A percentile compares a stretch with the other conserved stretches of the same genome.
Conservation (phyloP, 179 eudicot species). For the Patellifolia procumbens region DNA sequence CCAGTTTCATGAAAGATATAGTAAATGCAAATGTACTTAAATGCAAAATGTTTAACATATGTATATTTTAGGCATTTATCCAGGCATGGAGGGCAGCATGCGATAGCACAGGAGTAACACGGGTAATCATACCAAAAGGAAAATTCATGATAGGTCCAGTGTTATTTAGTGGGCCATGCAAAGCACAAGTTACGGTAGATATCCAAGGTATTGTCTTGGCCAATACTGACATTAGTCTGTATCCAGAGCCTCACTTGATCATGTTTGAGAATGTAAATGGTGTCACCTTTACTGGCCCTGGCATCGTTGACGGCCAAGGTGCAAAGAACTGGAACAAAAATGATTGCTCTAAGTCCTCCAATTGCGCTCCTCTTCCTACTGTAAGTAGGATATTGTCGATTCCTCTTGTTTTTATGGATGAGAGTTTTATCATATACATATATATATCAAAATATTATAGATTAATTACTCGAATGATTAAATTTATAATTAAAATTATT, state of each 20-base stretch:
- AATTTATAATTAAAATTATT: too few species aligned
- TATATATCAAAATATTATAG: too few species aligned
- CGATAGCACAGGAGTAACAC: conserved; percentile 26
- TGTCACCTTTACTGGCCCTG: conserved; percentile 42
- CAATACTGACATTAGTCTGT: conserved; percentile 32
- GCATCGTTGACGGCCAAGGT: conserved; percentile 48
- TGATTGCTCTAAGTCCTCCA: conserved; percentile 28
- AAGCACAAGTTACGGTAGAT: conserved; percentile 34
- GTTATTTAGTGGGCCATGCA: conserved; percentile 58
- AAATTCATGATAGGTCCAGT: conserved; percentile 42
- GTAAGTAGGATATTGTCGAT: too few species aligned
- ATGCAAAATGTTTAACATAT: too few species aligned
- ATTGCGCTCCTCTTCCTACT: conserved; percentile 47
- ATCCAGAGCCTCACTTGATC: conserved; percentile 33
- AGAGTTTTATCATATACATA: too few species aligned
- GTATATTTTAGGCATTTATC: conserved; percentile 43
- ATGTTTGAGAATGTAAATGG: conserved; percentile 32
- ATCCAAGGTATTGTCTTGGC: conserved; percentile 46
- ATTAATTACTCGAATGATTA: too few species aligned
- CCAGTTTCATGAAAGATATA: too few species aligned
- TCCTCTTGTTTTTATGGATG: too few species aligned
- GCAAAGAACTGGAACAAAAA: conserved; percentile 28
- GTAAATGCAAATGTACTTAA: too few species aligned
- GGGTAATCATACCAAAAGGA: conserved; percentile 51
- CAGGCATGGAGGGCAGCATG: conserved; percentile 63